Conservation (phyloP, 805 yeast species). For the Cyberlindnera galapagoensis region DNA sequence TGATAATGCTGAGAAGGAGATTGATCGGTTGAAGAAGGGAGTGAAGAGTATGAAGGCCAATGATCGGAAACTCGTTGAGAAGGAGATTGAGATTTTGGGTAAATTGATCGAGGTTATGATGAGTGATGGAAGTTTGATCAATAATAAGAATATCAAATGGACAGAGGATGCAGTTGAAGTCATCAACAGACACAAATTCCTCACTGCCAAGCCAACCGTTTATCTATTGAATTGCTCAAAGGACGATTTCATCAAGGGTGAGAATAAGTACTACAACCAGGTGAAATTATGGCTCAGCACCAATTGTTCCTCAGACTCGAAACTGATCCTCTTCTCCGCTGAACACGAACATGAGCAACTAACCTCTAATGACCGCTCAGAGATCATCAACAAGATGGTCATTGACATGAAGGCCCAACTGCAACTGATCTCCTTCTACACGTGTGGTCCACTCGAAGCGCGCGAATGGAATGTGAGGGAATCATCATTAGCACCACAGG, state of each 20-base stretch:
- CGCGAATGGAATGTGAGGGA: conserved; percentile 83
- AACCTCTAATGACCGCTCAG: conserved; percentile 31
- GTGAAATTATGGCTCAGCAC: conserved; percentile 62
- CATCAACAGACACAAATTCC: conserved; percentile 62
- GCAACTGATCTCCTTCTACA: conserved; percentile 73
- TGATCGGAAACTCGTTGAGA: conserved; percentile 41
- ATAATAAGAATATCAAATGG: conserved; percentile 52
- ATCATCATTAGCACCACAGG: conserved; percentile 77
- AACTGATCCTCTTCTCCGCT: conserved; percentile 64
- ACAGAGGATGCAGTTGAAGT: conserved; percentile 55
- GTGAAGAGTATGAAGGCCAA: conserved; percentile 34
- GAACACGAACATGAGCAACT: conserved; percentile 35
- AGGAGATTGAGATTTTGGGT: conserved; percentile 31
- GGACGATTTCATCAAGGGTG: conserved; percentile 51
- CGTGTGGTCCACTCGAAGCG: conserved; percentile 81
- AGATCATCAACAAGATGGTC: conserved; percentile 60
- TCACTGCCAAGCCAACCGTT: conserved; percentile 87
- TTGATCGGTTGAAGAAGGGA: conserved; percentile 44
- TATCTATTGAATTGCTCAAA: conserved; percentile 69
- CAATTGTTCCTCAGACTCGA: conserved; percentile 62
- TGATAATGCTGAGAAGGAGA: conserved; percentile 55
- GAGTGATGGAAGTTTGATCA: conserved; percentile 59
- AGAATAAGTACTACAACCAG: conserved; percentile 42
- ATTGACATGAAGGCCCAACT: conserved; percentile 59
- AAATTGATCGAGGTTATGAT: conserved; percentile 44